Evolutionary conservation across 164 flowering plant genomes (phyloP), one percentile per base, ranked within the genome.

Genomic region (Umbilicus rupestris): DNA sequence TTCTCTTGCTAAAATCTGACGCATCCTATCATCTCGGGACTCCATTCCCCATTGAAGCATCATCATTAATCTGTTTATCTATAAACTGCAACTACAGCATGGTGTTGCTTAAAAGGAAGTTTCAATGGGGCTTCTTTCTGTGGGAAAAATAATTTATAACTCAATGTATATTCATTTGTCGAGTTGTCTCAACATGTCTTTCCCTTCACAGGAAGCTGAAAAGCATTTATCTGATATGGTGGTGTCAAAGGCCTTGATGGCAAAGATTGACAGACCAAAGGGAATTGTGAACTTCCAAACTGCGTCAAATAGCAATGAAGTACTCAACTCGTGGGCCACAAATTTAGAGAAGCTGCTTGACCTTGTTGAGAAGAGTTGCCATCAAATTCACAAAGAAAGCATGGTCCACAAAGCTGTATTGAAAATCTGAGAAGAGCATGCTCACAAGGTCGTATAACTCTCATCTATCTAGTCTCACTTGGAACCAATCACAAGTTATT

Each of bases 341-440:
- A 94, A 91, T 84, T 80, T 94, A 78, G 97, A 94, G 81, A 91
- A 88, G 80, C 78, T 94, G 73, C 96, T 89, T 46, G 97, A 89
- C 74, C 95, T 88, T 59, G 97, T 94, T 15, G 99, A 91, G 75
- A 94, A 94, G 85, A 91, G 96, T 72, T 91, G 99, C 83, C 97
- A 91, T 75, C 99, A 91, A 80, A 94, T 94, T 42, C 96, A 94
- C 85, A 91, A 91, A 78, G 99, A 94, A 70, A 94, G 87, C 63
- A 89, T 91, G 97, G 89, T 94, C 65, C 97, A 91, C 83, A 94
- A 91, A 78, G 84, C 95, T 65, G 88, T 81, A 26, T 69, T 90
- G 31, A 88, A 79, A 77, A 84, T 80, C 73, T 85, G 71, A 83
- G 42, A 50, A 35, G 37, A 35, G 4, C 37, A 35, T 35, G 37